Evolutionary conservation across 352 stramenopile genomes (phyloP), one percentile per base, ranked within the genome.

Genomic region (Phytopythium aichiense): DNA sequence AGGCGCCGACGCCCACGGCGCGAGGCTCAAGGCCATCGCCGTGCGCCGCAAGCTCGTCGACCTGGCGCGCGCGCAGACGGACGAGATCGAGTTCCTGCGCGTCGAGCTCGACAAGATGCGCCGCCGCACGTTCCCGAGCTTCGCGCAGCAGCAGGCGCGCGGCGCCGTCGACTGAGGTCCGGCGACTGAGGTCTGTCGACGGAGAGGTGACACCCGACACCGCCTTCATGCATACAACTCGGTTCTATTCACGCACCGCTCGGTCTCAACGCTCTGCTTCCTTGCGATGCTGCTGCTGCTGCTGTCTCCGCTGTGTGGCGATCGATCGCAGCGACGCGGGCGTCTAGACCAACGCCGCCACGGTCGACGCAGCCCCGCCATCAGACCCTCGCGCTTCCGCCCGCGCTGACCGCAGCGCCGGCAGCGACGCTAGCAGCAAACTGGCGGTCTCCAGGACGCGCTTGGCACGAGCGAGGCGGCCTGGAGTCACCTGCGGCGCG

Each of bases 81-180:
- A 95, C 16, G 92, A 98, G 67, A 96, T 98, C 59, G 92, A 98
- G 62, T 92, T 74, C 31, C 57, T 97, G 56, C 83, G 88, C 7
- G 65, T 88, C 9, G 92, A 98, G 60, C 81, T 98, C 2, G 88
- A 98, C 65, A 88, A 87, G 43, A 94, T 98, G 72, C 86, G 91
- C 2, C 77, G 91, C 18, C 81, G 88, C 5, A 98, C 92, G n/a
- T 98, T 98, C 65, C 93, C 93, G 13, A 95, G 83, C 58, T 98
- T 98, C 55, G 88, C 74, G 30, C 80, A 89, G 54, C 73, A 81
- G 13, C 66, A 77, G 22, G 73, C 70, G 31, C 65, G 68, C 2
- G 72, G 71, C 2, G 63, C 66, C 46, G 69, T 74, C 16, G 69
- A 76, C 54, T 75, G 28, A 69, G 25, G n/a, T 28, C 28, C 28